These are phyloP conservation scores for Ascochyta viciae-villosae DNA, from an alignment of 2,329 filamentous ascomycete species.

Conservation along the genomic window DNA sequence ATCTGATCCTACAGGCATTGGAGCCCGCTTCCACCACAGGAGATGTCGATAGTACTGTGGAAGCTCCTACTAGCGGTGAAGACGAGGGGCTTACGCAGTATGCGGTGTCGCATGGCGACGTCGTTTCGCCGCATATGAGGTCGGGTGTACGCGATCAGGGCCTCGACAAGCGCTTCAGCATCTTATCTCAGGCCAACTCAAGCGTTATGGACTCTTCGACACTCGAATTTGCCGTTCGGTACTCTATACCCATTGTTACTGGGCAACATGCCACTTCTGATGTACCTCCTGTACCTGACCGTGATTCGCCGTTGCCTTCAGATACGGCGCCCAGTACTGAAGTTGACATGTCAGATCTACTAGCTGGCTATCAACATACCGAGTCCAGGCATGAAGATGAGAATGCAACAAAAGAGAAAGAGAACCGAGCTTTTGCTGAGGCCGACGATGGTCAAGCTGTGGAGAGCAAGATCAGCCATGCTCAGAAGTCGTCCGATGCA, in stretches of 20 bases:
- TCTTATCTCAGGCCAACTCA: slow-evolving; percentile 35
- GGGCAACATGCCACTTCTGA: slow-evolving; percentile 14
- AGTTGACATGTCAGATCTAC: slow-evolving; percentile 43
- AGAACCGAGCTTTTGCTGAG: not conserved
- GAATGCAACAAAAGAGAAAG: slow-evolving; percentile 24
- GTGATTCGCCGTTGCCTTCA: slow-evolving; percentile 5
- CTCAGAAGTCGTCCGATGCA: slow-evolving; percentile 40
- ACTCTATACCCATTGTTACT: slow-evolving; percentile 39
- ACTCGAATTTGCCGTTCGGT: slow-evolving; percentile 39
- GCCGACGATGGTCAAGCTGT: not conserved
- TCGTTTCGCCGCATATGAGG: not conserved
- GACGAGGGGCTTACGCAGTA: slow-evolving; percentile 1
- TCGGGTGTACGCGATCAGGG: slow-evolving; percentile 1
- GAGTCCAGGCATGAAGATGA: slow-evolving; percentile 32
- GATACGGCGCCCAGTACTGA: slow-evolving; percentile 32
- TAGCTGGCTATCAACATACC: slow-evolving; percentile 41
- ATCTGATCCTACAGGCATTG: slow-evolving; percentile 39
- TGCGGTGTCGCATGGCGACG: not conserved
- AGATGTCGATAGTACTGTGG: slow-evolving; percentile 26
- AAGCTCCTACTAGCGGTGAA: not conserved
- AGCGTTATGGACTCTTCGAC: slow-evolving; percentile 42
- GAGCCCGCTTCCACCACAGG: slow-evolving; percentile 36
- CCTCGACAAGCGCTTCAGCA: slow-evolving; percentile 26
- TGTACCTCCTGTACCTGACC: slow-evolving; percentile 11
- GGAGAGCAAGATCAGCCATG: slow-evolving; percentile 31